These are phyloP conservation scores for Metschnikowia picachoensis DNA, from an alignment of 805 yeast genomes.

Conservation along the genomic window DNA sequence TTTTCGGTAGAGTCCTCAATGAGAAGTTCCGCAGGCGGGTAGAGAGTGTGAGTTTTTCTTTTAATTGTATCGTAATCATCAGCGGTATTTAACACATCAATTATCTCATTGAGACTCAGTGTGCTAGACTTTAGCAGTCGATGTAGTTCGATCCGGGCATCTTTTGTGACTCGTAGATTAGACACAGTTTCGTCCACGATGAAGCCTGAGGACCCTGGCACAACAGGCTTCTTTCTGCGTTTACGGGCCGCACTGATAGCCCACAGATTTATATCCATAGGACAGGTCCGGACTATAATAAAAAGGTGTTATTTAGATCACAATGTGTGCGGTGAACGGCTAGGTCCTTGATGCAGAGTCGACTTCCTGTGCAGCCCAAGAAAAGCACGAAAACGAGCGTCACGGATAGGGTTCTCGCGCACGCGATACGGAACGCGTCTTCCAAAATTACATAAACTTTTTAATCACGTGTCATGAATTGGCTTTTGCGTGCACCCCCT, in stretches of 20 bases:
- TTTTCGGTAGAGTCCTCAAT: constrained; percentile 3
- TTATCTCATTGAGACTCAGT: constrained; percentile 8
- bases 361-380: no score
- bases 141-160: constrained; percentile 29
- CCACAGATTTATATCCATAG: constrained; percentile 23
- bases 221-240: constrained; percentile 20
- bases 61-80: constrained; percentile 37
- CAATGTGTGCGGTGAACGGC: no score
- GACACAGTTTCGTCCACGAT: constrained; percentile 35
- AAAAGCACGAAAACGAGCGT: no score
- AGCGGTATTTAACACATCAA: constrained; percentile 26
- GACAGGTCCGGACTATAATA: not conserved
- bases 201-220: constrained; percentile 55
- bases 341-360: no score
- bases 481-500: no score
- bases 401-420: no score
- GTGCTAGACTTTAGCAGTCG: constrained; percentile 7
- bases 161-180: constrained; percentile 32
- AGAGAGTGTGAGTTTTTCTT: constrained; percentile 38
- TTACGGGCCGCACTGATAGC: constrained; percentile 32
- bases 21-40: constrained; percentile 20
- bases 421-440: no score
- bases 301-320: no score
- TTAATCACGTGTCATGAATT: no score
- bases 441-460: no score